phyloP scores from a whole-genome alignment of 345 rosid species.

The Carallia brachiata region DNA sequence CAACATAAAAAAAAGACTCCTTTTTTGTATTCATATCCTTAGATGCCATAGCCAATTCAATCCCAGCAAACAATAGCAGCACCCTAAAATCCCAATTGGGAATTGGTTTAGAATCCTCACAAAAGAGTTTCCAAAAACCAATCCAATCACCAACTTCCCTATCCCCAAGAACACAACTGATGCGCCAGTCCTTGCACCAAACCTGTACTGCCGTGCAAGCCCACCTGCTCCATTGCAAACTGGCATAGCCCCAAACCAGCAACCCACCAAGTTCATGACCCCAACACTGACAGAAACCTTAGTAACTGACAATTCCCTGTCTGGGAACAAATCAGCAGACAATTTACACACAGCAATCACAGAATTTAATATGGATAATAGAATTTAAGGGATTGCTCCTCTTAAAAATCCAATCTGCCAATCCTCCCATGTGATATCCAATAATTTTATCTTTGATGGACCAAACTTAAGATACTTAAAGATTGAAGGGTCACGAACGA shows the following conservation, averaged over 20 bases:
- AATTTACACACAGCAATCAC: conserved; percentile 80
- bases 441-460: conserved; percentile 50
- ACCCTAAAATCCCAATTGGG: conserved; percentile 80
- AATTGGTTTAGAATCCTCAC: conserved; percentile 64
- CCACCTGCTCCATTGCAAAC: conserved; percentile 89
- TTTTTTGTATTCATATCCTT: conserved; percentile 71
- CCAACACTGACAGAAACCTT: conserved; percentile 71
- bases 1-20: conserved; percentile 19
- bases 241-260: conserved; percentile 93
- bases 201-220: conserved; percentile 77
- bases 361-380: conserved; percentile 62
- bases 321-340: conserved; percentile 71
- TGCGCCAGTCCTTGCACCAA: conserved; percentile 69
- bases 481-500: conserved; percentile 61
- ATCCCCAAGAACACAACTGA: conserved; percentile 65
- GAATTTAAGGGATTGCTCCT: conserved; percentile 81
- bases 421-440: conserved; percentile 67
- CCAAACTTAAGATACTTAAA: conserved; percentile 53
- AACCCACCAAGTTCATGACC: conserved; percentile 66
- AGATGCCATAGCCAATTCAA: conserved; percentile 81
- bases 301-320: conserved; percentile 56
- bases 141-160: conserved; percentile 57
- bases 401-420: conserved; percentile 73
- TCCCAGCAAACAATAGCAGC: conserved; percentile 70
- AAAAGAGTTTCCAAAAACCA: conserved; percentile 74